Evolutionary conservation across 2,329 filamentous ascomycete genomes (phyloP).

Genomic region (Aspergillus piperis): DNA sequence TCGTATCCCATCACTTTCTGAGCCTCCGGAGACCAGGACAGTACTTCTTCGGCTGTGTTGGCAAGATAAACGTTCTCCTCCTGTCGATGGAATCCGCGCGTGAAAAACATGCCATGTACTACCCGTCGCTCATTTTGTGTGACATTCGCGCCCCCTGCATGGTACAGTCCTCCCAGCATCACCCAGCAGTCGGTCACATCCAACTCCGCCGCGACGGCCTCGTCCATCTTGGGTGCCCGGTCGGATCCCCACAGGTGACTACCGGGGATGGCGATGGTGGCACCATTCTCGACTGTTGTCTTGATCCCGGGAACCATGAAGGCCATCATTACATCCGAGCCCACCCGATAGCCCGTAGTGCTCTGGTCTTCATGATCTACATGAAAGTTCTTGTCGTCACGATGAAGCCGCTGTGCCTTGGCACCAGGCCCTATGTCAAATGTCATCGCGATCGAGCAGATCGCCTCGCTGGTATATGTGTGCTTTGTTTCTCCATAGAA

Average conservation of each 20-base stretch:
- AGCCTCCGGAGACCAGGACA: constrained; percentile 14
- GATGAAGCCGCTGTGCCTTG: constrained; percentile 15
- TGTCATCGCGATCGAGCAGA: constrained; percentile 27
- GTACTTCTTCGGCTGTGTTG: constrained; percentile 10
- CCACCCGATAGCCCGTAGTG: constrained; percentile 10
- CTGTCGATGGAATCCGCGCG: constrained; percentile 14
- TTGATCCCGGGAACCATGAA: constrained; percentile 14
- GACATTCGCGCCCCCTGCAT: constrained; percentile 13
- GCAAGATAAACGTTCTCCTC: constrained; percentile 17
- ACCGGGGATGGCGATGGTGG: constrained; percentile 13
- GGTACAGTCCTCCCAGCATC: constrained; percentile 16
- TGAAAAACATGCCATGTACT: constrained; percentile 17
- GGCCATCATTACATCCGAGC: constrained; percentile 14
- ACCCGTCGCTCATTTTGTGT: constrained; percentile 9
- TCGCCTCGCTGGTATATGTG: constrained; percentile 29
- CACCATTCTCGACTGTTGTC: constrained; percentile 15
- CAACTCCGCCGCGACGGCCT: constrained; percentile 10
- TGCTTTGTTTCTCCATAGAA: constrained; percentile 31
- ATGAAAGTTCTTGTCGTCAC: constrained; percentile 20
- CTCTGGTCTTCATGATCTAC: constrained; percentile 15
- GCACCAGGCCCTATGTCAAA: constrained; percentile 19
- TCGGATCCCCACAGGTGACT: constrained; percentile 16
- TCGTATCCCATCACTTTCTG: constrained; percentile 16
- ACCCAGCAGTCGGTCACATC: constrained; percentile 14
- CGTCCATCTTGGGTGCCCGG: constrained; percentile 5